These are phyloP conservation scores for Tetrahymena elliotti DNA, from an alignment of 73 alveolate genomes.

Conservation along the genomic window DNA sequence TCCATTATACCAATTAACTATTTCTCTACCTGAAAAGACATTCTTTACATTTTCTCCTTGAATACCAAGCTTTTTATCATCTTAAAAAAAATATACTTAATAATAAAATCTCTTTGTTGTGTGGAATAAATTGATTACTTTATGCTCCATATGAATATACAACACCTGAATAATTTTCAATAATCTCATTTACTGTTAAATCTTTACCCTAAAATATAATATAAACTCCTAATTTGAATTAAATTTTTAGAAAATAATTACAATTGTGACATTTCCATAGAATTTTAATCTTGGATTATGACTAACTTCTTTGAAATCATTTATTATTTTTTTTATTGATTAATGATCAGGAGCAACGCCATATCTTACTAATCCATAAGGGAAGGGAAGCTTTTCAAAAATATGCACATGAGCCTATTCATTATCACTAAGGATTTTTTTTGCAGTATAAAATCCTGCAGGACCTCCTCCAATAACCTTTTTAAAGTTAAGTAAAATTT, in stretches of 20 bases:
- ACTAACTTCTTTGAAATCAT: constrained; percentile 51
- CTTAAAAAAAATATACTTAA: background rate
- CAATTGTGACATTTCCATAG: constrained; percentile 71
- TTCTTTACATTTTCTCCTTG: constrained; percentile 16
- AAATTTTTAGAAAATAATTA: background rate
- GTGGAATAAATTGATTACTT: background rate
- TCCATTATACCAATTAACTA: constrained; percentile 78
- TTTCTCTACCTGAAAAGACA: constrained; percentile 43
- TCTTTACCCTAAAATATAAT: constrained; percentile 32
- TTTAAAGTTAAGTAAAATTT: background rate
- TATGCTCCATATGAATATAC: constrained; percentile 72
- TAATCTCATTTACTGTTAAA: constrained; percentile 27
- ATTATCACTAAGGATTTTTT: constrained; percentile 29
- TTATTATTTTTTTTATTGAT: constrained; percentile 57
- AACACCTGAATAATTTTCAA: constrained; percentile 57
- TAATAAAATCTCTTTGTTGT: too few relatives aligned
- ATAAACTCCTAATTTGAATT: background rate
- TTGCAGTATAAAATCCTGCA: constrained; percentile 80
- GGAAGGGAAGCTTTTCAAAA: constrained; percentile 64
- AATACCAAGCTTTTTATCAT: constrained; percentile 44
- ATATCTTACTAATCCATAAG: constrained; percentile 74
- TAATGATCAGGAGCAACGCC: constrained; percentile 88
- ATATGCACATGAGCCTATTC: constrained; percentile 61
- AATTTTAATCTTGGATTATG: constrained; percentile 34
- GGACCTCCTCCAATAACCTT: constrained; percentile 80